Evolutionary conservation across 768 basidiomycete genomes (phyloP).

Genomic region (Lentinula detonsa): DNA sequence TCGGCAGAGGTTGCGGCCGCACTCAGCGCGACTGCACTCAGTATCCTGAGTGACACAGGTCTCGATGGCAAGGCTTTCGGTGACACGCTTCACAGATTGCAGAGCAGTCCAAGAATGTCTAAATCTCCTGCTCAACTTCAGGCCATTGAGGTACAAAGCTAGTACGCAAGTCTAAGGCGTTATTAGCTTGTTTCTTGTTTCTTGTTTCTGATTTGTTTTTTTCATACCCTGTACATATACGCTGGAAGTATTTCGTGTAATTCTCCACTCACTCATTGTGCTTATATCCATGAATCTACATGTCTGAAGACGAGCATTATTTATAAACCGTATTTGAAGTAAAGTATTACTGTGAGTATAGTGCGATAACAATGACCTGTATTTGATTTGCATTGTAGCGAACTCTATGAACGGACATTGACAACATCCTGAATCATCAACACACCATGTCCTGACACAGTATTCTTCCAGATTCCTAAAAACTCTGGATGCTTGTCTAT

Average conservation of each 20-base stretch:
- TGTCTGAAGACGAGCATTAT: not conserved
- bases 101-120: not conserved
- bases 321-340: too few species aligned
- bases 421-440: constrained; percentile 11
- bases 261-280: not conserved
- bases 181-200: not conserved
- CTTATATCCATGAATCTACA: not conserved
- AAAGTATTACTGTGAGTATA: too few species aligned
- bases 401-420: not conserved
- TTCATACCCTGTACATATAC: not conserved
- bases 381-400: not conserved
- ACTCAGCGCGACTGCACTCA: constrained; percentile 3
- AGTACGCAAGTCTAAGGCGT: not conserved
- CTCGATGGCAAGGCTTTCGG: not conserved
- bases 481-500: constrained; percentile 10
- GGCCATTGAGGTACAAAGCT: not conserved
- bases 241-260: not conserved
- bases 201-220: not conserved
- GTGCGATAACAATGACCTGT: too few species aligned
- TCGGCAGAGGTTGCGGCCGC: not conserved
- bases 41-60: not conserved
- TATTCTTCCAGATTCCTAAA: constrained; percentile 12
- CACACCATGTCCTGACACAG: constrained; percentile 11
- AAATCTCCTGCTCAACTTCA: not conserved
- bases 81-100: not conserved